These are phyloP conservation scores for Beauveria australis DNA, from an alignment of 2,329 filamentous ascomycete species.

Conservation along the genomic window DNA sequence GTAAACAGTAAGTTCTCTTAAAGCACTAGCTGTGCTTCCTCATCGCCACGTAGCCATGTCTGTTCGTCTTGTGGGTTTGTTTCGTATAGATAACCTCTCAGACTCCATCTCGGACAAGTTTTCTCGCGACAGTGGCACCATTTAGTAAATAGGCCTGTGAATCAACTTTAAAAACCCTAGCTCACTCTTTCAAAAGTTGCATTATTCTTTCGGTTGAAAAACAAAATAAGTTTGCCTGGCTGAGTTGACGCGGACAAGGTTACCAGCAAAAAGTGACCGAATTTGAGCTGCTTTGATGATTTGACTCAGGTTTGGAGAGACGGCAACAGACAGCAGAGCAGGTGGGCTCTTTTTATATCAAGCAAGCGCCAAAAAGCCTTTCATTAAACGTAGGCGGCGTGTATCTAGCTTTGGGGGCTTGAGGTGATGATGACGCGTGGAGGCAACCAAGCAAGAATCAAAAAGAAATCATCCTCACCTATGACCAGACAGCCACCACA, in stretches of 20 bases:
- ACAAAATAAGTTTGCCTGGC: background rate
- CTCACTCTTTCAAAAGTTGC: background rate
- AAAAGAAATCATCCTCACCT: too few relatives aligned
- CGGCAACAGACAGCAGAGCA: background rate
- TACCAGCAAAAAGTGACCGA: background rate
- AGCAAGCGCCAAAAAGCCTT: too few relatives aligned
- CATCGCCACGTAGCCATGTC: background rate
- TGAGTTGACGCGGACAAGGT: background rate
- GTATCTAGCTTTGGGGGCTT: too few relatives aligned
- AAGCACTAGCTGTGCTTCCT: background rate
- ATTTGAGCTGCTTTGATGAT: background rate
- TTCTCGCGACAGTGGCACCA: background rate
- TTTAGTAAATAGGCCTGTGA: background rate
- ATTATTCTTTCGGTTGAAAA: background rate
- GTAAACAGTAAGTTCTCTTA: background rate
- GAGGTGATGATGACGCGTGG: background rate
- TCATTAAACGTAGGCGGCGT: too few relatives aligned
- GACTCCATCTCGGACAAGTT: background rate
- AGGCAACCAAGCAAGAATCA: background rate
- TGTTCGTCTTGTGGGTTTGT: background rate
- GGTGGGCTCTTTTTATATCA: background rate
- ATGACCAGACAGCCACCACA: too few relatives aligned
- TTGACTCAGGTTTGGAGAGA: too few relatives aligned
- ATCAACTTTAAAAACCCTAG: background rate
- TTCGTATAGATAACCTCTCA: background rate